Evolutionary conservation across 768 basidiomycete genomes (phyloP).

Genomic region (Mycena haematopus): DNA sequence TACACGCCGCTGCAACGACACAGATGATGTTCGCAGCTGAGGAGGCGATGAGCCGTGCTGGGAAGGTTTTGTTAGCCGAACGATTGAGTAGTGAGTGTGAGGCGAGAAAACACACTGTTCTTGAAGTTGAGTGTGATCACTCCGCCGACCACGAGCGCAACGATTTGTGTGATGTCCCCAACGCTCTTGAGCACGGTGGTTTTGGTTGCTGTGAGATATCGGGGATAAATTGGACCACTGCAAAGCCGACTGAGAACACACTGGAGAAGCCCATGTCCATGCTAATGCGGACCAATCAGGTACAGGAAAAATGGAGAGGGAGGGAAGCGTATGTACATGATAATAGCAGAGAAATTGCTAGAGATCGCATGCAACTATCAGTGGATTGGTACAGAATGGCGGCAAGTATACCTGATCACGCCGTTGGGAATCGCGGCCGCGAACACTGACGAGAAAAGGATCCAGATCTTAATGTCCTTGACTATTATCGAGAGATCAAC

Average conservation of each 20-base stretch:
- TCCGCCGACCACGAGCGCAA: conserved; percentile 30
- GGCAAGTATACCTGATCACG: conserved; percentile 19
- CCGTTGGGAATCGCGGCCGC: conserved; percentile 33
- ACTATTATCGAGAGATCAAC: background rate
- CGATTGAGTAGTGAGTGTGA: background rate
- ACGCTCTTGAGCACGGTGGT: conserved; percentile 33
- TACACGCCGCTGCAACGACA: conserved; percentile 29
- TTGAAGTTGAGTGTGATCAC: conserved; percentile 29
- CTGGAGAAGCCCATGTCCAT: conserved; percentile 31
- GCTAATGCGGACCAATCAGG: background rate
- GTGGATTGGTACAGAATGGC: too few relatives aligned
- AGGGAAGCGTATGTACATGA: conserved; percentile 21
- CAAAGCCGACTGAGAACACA: background rate
- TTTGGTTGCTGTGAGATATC: conserved; percentile 18
- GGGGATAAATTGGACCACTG: background rate
- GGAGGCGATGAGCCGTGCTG: conserved; percentile 29
- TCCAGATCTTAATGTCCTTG: conserved; percentile 31
- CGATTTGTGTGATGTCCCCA: conserved; percentile 30
- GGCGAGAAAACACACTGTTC: conserved; percentile 22
- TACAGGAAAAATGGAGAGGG: background rate
- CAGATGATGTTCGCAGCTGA: conserved; percentile 32
- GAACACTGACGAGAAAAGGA: conserved; percentile 30
- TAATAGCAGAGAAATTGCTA: conserved; percentile 31
- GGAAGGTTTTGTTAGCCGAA: background rate
- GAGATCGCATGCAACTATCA: too few relatives aligned